These are phyloP conservation scores for Xylaria nigripes DNA, from an alignment of 495 filamentous ascomycete species.

Conservation along the genomic window DNA sequence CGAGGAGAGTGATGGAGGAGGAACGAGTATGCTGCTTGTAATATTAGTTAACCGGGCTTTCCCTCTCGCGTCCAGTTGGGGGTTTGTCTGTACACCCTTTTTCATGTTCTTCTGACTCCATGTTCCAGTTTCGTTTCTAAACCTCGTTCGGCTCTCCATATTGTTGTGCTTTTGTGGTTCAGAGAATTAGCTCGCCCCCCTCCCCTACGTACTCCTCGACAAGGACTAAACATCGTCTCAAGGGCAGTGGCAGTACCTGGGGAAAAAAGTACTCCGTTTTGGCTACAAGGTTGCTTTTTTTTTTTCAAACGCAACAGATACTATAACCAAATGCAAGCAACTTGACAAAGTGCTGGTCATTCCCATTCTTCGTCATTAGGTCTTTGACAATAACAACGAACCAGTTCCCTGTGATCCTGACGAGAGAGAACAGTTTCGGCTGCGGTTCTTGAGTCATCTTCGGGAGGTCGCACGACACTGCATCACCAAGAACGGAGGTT, in stretches of 20 bases:
- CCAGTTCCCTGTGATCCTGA: slow-evolving; percentile 5
- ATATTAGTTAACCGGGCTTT: slow-evolving; percentile 16
- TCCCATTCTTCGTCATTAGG: slow-evolving; percentile 1
- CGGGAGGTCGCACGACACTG: slow-evolving; percentile 28
- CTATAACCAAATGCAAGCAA: background rate
- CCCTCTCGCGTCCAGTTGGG: slow-evolving; percentile 1
- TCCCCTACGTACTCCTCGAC: background rate
- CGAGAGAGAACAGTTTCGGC: slow-evolving; percentile 12
- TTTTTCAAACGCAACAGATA: slow-evolving; percentile 4
- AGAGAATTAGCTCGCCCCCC: no score
- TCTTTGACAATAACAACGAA: background rate
- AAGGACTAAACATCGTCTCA: background rate
- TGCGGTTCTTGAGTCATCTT: slow-evolving; percentile 26
- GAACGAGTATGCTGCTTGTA: slow-evolving; percentile 7
- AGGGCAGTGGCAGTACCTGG: background rate
- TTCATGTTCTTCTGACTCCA: background rate
- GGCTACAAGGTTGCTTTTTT: background rate
- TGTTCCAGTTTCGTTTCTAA: background rate
- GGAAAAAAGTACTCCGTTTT: background rate
- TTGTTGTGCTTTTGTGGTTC: background rate
- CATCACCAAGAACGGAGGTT: slow-evolving; percentile 26
- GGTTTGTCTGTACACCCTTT: background rate
- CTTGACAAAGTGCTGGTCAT: background rate
- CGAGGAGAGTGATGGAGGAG: slow-evolving; percentile 5
- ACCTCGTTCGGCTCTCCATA: background rate